These are phyloP conservation scores for Trichoderma sp. DNA, from an alignment of 2,329 filamentous ascomycete genomes.

Conservation along the genomic window DNA sequence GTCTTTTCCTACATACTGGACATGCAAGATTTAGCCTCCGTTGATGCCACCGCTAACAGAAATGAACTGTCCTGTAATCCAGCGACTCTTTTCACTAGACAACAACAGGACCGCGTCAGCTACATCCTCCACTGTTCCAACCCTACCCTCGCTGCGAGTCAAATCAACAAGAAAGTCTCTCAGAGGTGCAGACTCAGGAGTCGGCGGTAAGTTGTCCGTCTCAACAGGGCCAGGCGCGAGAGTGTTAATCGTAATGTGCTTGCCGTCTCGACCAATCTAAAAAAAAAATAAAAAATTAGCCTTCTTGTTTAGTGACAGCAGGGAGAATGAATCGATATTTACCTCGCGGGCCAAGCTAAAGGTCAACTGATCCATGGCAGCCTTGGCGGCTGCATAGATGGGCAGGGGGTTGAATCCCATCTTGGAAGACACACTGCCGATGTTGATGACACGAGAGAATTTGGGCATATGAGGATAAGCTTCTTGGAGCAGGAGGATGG, in stretches of 20 bases:
- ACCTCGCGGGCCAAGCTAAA: conserved; percentile 32
- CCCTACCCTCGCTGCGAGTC: conserved; percentile 30
- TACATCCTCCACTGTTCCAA: conserved; percentile 36
- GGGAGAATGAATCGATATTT: neutral
- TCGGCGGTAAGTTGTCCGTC: conserved; percentile 30
- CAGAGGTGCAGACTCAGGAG: neutral
- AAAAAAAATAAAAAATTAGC: neutral
- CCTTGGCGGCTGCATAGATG: conserved; percentile 29
- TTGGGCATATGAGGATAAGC: neutral
- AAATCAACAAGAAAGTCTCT: conserved; percentile 22
- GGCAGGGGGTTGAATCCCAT: neutral
- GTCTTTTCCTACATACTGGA: neutral
- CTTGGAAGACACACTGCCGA: neutral
- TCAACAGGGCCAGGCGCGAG: conserved; percentile 36
- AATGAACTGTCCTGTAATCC: conserved; percentile 24
- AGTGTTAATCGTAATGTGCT: conserved; percentile 37
- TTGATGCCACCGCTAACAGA: conserved; percentile 23
- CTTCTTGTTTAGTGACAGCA: neutral
- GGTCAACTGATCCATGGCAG: conserved; percentile 34
- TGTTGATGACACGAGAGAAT: neutral
- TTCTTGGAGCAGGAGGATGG: neutral
- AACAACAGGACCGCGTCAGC: conserved; percentile 25
- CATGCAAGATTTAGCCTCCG: neutral
- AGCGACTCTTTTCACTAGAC: conserved; percentile 22
- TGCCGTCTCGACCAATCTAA: conserved; percentile 22